Evolutionary conservation across 805 yeast species (phyloP).

Genomic region (Candida nemodendra): DNA sequence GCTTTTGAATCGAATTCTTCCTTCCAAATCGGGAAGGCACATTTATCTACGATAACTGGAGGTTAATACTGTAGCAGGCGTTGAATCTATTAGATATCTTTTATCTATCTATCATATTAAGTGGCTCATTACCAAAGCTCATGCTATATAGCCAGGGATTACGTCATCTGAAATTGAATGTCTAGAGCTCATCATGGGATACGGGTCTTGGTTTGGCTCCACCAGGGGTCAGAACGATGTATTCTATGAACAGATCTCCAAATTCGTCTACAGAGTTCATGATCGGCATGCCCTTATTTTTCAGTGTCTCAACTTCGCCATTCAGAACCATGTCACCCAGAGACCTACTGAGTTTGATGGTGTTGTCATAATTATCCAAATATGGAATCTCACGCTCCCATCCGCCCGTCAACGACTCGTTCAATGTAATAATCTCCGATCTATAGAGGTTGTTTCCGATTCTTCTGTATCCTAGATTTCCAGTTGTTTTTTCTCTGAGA

Average conservation of each 20-base stretch:
- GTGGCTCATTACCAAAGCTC: too few species aligned
- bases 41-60: too few species aligned
- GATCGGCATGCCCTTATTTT: constrained; percentile 86
- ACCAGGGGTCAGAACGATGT: constrained; percentile 45
- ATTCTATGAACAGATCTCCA: constrained; percentile 54
- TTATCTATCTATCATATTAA: too few species aligned
- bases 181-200: constrained; percentile 32
- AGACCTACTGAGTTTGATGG: constrained; percentile 45
- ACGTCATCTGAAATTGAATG: constrained; percentile 7
- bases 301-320: constrained; percentile 71
- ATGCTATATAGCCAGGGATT: too few species aligned
- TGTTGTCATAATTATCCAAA: constrained; percentile 57
- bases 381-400: constrained; percentile 72
- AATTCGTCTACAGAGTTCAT: constrained; percentile 47
- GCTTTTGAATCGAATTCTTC: too few species aligned
- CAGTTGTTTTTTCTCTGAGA: constrained; percentile 50
- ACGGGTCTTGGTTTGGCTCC: constrained; percentile 26
- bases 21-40: too few species aligned
- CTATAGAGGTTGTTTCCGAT: constrained; percentile 72
- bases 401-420: constrained; percentile 75
- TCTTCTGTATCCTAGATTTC: constrained; percentile 83
- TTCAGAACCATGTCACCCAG: constrained; percentile 52
- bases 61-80: too few species aligned
- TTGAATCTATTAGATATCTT: too few species aligned
- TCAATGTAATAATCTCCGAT: constrained; percentile 69